These are phyloP conservation scores for Aspergillus viridinutans DNA, from an alignment of 2,329 filamentous ascomycete genomes.

Conservation along the genomic window DNA sequence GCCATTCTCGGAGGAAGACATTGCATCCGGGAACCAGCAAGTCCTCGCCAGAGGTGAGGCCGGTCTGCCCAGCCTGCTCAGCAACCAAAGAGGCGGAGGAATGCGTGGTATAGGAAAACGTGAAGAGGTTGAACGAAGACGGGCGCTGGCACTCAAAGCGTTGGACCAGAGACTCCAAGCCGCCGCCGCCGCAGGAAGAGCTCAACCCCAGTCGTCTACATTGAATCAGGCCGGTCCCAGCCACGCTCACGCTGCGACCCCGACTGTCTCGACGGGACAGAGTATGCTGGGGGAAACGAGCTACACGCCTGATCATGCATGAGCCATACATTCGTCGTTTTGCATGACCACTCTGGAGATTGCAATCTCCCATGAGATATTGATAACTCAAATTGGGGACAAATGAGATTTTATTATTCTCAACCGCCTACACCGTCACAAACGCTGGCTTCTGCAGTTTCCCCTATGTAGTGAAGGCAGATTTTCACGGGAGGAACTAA, in stretches of 20 bases:
- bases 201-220: slow-evolving; percentile 35
- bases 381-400: neutral
- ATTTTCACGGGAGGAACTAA: neutral
- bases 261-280: slow-evolving; percentile 52
- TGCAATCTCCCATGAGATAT: neutral
- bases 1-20: slow-evolving; percentile 78
- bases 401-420: neutral
- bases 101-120: slow-evolving; percentile 60
- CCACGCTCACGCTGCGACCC: slow-evolving; percentile 50
- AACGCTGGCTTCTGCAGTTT: neutral
- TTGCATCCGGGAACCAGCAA: slow-evolving; percentile 68
- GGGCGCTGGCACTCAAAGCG: slow-evolving; percentile 84
- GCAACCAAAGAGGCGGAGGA: slow-evolving; percentile 40
- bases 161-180: slow-evolving; percentile 87
- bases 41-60: slow-evolving; percentile 62
- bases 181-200: slow-evolving; percentile 65
- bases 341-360: slow-evolving; percentile 10
- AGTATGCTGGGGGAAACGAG: slow-evolving; percentile 65
- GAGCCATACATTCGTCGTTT: slow-evolving; percentile 5
- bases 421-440: neutral
- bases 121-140: slow-evolving; percentile 85
- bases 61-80: slow-evolving; percentile 57
- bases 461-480: neutral
- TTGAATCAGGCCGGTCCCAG: slow-evolving; percentile 27
- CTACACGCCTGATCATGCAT: slow-evolving; percentile 61